A percentile compares a stretch with the other conserved stretches of the same genome.
phyloP scores from a whole-genome alignment of 345 rosid species.

The Conringia planisiliqua region DNA sequence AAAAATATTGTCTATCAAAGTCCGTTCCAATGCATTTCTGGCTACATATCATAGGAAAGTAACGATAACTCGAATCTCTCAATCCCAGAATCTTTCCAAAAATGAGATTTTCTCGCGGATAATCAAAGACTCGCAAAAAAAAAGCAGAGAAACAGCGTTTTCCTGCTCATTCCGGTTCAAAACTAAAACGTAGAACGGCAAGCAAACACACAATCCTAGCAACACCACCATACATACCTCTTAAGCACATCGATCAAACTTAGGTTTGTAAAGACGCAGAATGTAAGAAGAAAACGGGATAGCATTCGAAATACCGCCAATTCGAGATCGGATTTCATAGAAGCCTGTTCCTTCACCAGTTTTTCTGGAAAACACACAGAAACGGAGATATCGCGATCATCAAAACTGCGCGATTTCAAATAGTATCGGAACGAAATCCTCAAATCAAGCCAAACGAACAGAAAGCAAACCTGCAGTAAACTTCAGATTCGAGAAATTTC shows the following conservation, averaged over 20 bases:
- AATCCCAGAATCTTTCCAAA: not conserved
- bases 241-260: constrained; percentile 3
- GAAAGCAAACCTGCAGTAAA: constrained; percentile 76
- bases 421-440: not conserved
- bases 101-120: not conserved
- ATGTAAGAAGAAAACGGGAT: constrained; percentile 10
- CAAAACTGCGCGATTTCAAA: not conserved
- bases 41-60: not conserved
- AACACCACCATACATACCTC: constrained; percentile 21
- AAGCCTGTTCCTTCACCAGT: constrained; percentile 84
- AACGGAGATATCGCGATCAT: constrained; percentile 20
- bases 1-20: not conserved
- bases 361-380: constrained; percentile 56
- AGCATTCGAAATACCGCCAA: constrained; percentile 57
- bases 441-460: not conserved
- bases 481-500: constrained; percentile 76
- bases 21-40: not conserved
- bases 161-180: not conserved
- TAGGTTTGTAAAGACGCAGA: constrained; percentile 9
- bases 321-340: constrained; percentile 80
- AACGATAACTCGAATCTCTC: constrained; percentile 1
- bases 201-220: not conserved
- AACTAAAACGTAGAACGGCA: not conserved
- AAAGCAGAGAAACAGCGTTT: not conserved
- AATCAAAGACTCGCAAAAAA: not conserved